Percentiles rank a stretch among this genome's conserved stretches.
Conservation (phyloP, 2,329 filamentous ascomycete species). For the Paradendryphiella salina region DNA sequence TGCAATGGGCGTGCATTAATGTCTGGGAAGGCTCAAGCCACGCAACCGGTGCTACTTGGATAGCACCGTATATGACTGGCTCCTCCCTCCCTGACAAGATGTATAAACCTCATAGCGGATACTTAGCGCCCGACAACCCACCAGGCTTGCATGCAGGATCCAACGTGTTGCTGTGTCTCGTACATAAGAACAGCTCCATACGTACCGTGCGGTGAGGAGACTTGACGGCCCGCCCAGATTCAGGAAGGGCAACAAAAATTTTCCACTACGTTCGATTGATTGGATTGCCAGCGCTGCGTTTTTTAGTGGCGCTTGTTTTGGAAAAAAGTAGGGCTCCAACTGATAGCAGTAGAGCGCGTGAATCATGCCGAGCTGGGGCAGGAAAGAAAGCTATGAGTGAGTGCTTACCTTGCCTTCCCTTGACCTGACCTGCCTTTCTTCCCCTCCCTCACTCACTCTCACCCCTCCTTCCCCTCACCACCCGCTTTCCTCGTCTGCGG, state of each 20-base stretch:
- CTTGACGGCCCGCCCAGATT: slow-evolving; percentile 18
- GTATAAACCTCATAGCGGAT: slow-evolving; percentile 11
- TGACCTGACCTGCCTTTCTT: slow-evolving; percentile 14
- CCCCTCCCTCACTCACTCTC: slow-evolving; percentile 10
- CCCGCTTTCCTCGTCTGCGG: slow-evolving; percentile 2
- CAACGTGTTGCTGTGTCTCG: slow-evolving; percentile 14
- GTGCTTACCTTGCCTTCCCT: slow-evolving; percentile 19
- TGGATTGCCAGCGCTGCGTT: slow-evolving; percentile 10
- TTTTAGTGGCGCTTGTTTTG: slow-evolving; percentile 9
- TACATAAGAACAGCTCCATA: slow-evolving; percentile 21
- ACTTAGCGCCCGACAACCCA: slow-evolving; percentile 14
- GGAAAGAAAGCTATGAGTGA: slow-evolving; percentile 49
- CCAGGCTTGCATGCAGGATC: slow-evolving; percentile 16
- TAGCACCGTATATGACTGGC: slow-evolving; percentile 15
- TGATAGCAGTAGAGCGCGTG: slow-evolving; percentile 27
- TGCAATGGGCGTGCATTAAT: slow-evolving; percentile 17
- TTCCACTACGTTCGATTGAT: slow-evolving; percentile 8
- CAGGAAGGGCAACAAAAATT: slow-evolving; percentile 18
- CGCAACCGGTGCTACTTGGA: slow-evolving; percentile 6
- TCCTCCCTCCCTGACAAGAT: slow-evolving; percentile 5
- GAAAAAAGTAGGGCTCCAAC: slow-evolving; percentile 1
- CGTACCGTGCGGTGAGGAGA: slow-evolving; percentile 16
- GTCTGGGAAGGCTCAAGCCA: slow-evolving; percentile 7
- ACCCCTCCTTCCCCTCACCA: slow-evolving; percentile 13
- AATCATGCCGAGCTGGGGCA: slow-evolving; percentile 48